Evolutionary conservation across 75 land plant species (phyloP), one percentile per base, ranked within the genome.

Genomic region (Pseudotsuga menziesii): DNA sequence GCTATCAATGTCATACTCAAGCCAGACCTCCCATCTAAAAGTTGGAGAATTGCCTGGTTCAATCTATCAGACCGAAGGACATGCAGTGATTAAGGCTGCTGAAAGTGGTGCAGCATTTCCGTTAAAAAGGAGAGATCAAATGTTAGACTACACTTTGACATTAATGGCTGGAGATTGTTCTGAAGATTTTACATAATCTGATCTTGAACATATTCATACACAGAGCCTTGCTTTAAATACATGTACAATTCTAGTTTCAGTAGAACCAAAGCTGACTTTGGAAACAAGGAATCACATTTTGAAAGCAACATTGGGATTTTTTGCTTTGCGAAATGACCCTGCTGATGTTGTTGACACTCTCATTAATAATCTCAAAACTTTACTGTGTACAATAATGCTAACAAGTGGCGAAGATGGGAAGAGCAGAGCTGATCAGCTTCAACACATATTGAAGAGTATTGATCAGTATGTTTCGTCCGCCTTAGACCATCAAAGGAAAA

Each of bases 151-250:
- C 77, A 83, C 86, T 20, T 77, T 97, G 79, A 88, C 98, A 72
- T 83, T 97, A 60, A 97, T 97, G 99, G 98, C 94, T 26, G 79
- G 82, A 59, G 90, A 94, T 80, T 93, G 86, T 48, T 74, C 73
- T 81, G 91, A 91, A 74, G 85, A 80, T 81, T 80, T 84, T 58
- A 61, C 78, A 85, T 93, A 89, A 44, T 82, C 85, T 57, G 81
- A 75, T 77, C 64, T 80, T 64, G 98, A 94, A 58, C 85, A 87
- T 59, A 82, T 97, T n/a, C 89, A 74, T 57, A 97, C 99, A 20
- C 99, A 97, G 99, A 86, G 86, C 22, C 83, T 97, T 81, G 99
- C 99, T 79, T 75, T 97, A 23, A 92, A 83, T 84, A 95, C 99
- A 19, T 97, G 99, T 78, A 94, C 98, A 8, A 97, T 98, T 36